Evolutionary conservation across 345 rosid species (phyloP), one percentile per base, ranked within the genome.

Genomic region (Toxicodendron radicans): DNA sequence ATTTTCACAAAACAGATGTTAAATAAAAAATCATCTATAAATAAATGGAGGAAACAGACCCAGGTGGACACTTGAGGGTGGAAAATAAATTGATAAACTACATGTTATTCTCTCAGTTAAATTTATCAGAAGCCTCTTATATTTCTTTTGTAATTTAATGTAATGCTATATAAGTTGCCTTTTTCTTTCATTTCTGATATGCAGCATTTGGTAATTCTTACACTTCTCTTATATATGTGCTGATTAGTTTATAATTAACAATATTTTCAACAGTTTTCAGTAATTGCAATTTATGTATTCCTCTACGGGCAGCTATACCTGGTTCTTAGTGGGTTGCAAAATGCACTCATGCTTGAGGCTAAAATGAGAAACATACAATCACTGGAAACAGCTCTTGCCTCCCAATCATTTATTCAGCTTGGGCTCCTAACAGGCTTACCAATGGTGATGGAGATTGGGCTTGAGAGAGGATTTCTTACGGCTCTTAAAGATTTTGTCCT

Each of bases 371-470:
- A 95, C 79, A 91, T 95, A 73, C 79, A 86, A 64, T 92, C 99
- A 66, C 58, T 95, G 75, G 97, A 95, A 83, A 91, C 97, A 63
- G 99, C 99, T 78, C 95, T 95, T 54, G 97, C 97, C 63, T 92
- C 99, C 75, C 99, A 95, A 67, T 95, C 99, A 49, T 95, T 95
- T 85, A 84, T 95, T 77, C 99, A 95, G 85, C 92, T 95, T 35
- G 99, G 99, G 23, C 97, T 95, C 69, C 83, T 95, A 70, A 95
- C 99, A 0, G 99, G 99, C 76, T 81, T 95, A 59, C 99, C 99
- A 52, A 95, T 95, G 99, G 97, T 95, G 76, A 92, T 95, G 99
- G 99, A 95, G 79, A 87, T 95, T 24, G 99, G 95, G 57, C 92
- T 95, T 35, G 99, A 95, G 84, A 95, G 85, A 84, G 99, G 99